Evolutionary conservation across 1,284 basidiomycete species (phyloP), one percentile per base, ranked within the genome.

Genomic region (Coniferiporia sulphurascens): DNA sequence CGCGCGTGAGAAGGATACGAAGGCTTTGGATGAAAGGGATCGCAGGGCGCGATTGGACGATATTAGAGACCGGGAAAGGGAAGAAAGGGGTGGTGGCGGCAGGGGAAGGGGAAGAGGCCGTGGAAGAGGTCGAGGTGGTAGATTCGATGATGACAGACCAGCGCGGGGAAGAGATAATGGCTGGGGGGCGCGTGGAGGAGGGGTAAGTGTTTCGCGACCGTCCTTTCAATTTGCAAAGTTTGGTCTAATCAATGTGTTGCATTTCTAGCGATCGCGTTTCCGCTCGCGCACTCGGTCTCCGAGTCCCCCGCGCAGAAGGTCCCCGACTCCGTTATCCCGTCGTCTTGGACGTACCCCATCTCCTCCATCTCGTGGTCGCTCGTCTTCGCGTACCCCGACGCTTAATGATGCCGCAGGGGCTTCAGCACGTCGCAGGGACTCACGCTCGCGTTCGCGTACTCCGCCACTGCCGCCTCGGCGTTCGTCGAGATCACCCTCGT

Each of bases 11-110:
- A 85, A 82, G 59, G 91, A 91, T 63, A 78, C 80, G 13, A 78
- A 83, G 13, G 83, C 84, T 6, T 76, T 93, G 49, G 83, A 85
- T 54, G 89, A 91, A 70, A 76, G 85, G 58, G 85, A 89, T 68
- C 78, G 89, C 55, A 77, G 89, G 38, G 74, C 76, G 43, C 78
- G 86, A 19, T 71, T 89, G 15, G 87, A 91, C 64, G 88, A 91
- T 62, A 78, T 88, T 54, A 75, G 83, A 53, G 81, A 83, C 46
- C 71, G 76, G 34, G 84, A 83, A 60, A 73, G 82, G 54, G 74
- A 74, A 44, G 78, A 76, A 1, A 74, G 81, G 41, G 74, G 76
- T 4, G 74, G 74, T 5, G 73, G 78, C 22, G 61, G 75, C 1
- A 72, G 79, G 17, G 62, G 72, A 10, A 76, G 80, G 38, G 66